Base-by-base conservation (phyloP, 305 asterid genomes). In the Striga hermonthica region DNA sequence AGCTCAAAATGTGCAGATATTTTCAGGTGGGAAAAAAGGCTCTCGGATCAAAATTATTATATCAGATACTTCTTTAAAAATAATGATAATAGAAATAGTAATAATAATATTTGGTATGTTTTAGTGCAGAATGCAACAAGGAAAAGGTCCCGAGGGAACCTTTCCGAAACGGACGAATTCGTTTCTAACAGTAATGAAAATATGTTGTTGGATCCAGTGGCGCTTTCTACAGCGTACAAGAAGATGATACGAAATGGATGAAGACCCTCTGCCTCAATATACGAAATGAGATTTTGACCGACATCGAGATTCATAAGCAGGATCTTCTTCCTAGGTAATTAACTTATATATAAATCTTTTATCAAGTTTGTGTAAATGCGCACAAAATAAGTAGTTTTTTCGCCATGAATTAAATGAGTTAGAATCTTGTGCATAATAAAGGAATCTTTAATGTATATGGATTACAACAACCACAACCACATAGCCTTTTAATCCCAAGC, bases 241-340 rank as follows among this genome's bases (percentile, higher is more conserved):
- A 93, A 88, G 76, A 84, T n/a, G n/a, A n/a, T n/a, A n/a, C n/a
- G n/a, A n/a, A n/a, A n/a, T n/a, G n/a, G n/a, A n/a, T 84, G 92
- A 86, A 71, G 66, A 58, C 80, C 15, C 82, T 86, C 68, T 90
- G 99, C 74, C 63, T 81, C 64, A 86, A 84, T 57, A 65, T 93
- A 66, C 79, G 85, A 56, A 84, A 82, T n/a, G 99, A 93, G 82
- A 88, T 93, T 71, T 77, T 72, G 66, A 84, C 95, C 0, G 99
- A 93, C 79, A 90, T 88, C 3, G 86, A 90, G 72, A 90, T 93
- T 68, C 91, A 88, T 64, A 80, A 82, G 73, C 89, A 80, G 80
- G 80, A 90, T 80, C 72, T 93, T 62, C 95, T 93, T 65, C 99
- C 99, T 5, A 90, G 99, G 99, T 90, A 76, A 14, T 36, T 14